Base-by-base conservation (phyloP, 305 asterid species). In the Galium porrigens region DNA sequence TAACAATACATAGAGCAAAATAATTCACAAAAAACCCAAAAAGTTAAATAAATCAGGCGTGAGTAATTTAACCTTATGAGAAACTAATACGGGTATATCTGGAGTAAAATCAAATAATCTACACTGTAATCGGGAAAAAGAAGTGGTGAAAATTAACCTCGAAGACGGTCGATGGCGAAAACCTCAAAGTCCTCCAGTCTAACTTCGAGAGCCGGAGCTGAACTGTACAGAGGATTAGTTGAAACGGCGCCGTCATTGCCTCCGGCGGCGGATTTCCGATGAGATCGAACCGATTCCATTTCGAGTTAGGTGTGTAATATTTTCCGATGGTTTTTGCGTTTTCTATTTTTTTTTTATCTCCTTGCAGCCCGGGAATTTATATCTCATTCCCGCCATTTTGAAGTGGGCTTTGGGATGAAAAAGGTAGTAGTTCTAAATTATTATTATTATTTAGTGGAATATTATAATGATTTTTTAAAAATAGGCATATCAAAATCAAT, bases 111-210 rank as follows among this genome's bases (percentile, higher is more conserved):
- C 57, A 4, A 22, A 12, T 48, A 44, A 3, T 7, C 61, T 5
- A 22, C 52, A 46, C 7, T 14, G 18, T 0, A 46, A 46, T 3
- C 7, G 52, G 51, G 1, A n/a, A 9, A 6, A 51, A 0, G 22
- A 5, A n/a, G 22, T 8, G 56, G 32, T 1, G 18, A 15, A 10
- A 44, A 44, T 12, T 34, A 27, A 70, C 99, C 99, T 84, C 91
- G 86, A 18, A 89, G 92, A 64, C 96, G 90, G 68, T 92, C 82
- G 61, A 92, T 61, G 65, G 99, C 94, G 67, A 74, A 92, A 60
- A 83, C 83, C 87, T 92, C 97, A 68, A 92, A 92, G 63, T 92
- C 99, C 76, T 92, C 96, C 63, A 86, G 88, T 58, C 97, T 78
- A 58, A 89, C 96, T 73, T 92, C 95, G 34, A 89, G 90, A 15